These are phyloP conservation scores for Aureobasidium lini DNA, from an alignment of 2,329 filamentous ascomycete species.

Conservation along the genomic window DNA sequence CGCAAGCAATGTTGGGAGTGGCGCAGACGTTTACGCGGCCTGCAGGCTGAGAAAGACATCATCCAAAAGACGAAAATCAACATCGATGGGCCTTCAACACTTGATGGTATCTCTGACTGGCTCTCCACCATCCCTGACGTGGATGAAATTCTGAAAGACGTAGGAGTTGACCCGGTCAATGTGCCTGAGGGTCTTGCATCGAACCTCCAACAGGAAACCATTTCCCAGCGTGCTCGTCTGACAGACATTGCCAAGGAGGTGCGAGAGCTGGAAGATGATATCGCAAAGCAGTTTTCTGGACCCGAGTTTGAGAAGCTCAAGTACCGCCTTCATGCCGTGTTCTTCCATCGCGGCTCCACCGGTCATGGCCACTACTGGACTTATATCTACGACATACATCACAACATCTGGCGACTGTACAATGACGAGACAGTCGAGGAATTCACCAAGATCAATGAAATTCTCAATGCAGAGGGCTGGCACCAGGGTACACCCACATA, in stretches of 20 bases:
- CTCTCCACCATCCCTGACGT: conserved; percentile 35
- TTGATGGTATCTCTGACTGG: conserved; percentile 32
- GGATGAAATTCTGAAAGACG: conserved; percentile 29
- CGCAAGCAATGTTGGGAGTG: conserved; percentile 68
- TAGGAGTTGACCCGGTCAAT: conserved; percentile 33
- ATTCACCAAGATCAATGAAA: conserved; percentile 53
- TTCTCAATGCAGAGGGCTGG: conserved; percentile 58
- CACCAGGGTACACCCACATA: conserved; percentile 71
- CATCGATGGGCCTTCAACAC: conserved; percentile 23
- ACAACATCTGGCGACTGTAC: conserved; percentile 80
- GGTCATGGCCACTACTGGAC: conserved; percentile 86
- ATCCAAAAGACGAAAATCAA: conserved; percentile 19
- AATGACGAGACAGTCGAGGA: conserved; percentile 80
- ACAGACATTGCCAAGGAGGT: conserved; percentile 34
- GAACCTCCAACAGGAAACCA: conserved; percentile 39
- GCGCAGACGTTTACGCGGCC: conserved; percentile 50
- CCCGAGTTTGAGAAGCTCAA: conserved; percentile 57
- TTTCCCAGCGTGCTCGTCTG: conserved; percentile 40
- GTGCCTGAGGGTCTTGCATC: conserved; percentile 35
- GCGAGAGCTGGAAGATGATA: conserved; percentile 39
- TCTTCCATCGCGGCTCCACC: conserved; percentile 70
- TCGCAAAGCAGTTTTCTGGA: conserved; percentile 54
- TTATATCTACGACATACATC: conserved; percentile 84
- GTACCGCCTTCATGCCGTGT: conserved; percentile 84
- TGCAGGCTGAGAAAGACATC: conserved; percentile 25